A percentile compares a stretch with the other conserved stretches of the same genome.
Evolutionary conservation across 441 rosid species (phyloP).

Genomic region (Isatis lusitanica): DNA sequence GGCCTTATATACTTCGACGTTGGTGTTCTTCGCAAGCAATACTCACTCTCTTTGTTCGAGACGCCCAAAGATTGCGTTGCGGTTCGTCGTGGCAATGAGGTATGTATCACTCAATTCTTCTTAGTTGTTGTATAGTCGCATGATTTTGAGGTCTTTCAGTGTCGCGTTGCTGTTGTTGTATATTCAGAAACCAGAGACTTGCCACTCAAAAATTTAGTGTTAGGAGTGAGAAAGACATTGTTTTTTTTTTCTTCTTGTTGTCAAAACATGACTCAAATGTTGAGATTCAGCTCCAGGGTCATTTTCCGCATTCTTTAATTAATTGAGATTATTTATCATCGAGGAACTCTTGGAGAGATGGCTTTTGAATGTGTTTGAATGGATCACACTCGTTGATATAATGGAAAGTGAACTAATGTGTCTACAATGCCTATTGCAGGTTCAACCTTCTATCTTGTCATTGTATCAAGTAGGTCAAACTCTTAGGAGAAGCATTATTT

Average conservation of each 20-base stretch:
- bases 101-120: not conserved
- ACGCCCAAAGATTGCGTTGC: slow-evolving; percentile 75
- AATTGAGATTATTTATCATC: not conserved
- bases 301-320: not conserved
- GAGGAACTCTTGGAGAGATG: not conserved
- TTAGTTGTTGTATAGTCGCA: not conserved
- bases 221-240: not conserved
- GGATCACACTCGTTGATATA: not conserved
- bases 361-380: slow-evolving; percentile 3
- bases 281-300: not conserved
- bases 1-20: slow-evolving; percentile 93
- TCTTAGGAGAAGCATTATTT: slow-evolving; percentile 28
- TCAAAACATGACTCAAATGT: not conserved
- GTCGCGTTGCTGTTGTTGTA: not conserved
- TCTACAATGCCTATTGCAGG: slow-evolving; percentile 18
- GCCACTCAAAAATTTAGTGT: not conserved
- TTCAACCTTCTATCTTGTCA: slow-evolving; percentile 1
- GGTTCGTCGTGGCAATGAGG: slow-evolving; percentile 20
- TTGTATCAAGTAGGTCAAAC: slow-evolving; percentile 30
- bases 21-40: slow-evolving; percentile 82
- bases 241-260: no score
- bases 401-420: slow-evolving; percentile 14
- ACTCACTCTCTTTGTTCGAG: slow-evolving; percentile 80
- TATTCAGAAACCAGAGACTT: not conserved
- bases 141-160: not conserved